Conservation (phyloP, 208 protist genomes). For the Crithidia fasciculata region DNA sequence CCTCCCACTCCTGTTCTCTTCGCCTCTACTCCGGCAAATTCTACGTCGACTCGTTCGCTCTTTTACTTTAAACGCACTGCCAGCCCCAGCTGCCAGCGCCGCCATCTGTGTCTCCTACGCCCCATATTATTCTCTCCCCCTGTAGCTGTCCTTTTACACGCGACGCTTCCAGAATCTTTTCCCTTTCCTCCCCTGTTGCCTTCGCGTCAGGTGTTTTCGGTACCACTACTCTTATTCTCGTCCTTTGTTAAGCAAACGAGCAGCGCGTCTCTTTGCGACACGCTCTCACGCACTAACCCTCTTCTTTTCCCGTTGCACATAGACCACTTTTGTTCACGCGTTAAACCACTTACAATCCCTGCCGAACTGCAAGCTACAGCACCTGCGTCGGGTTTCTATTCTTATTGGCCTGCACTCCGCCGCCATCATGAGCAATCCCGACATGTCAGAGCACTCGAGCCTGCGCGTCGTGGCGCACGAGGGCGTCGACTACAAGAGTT, state of each 20-base stretch:
- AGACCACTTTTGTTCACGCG: too few relatives aligned
- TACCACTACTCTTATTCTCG: too few relatives aligned
- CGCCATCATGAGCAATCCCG: slow-evolving; percentile 2
- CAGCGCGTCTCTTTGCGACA: background rate
- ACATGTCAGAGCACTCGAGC: slow-evolving; percentile 4
- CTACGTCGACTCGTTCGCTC: too few relatives aligned
- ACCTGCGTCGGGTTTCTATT: background rate
- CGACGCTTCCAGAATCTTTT: background rate
- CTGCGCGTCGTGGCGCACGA: slow-evolving; percentile 27
- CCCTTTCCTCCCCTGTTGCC: background rate
- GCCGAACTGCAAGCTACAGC: background rate
- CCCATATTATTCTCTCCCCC: too few relatives aligned
- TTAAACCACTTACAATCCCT: too few relatives aligned
- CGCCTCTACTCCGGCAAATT: too few relatives aligned
- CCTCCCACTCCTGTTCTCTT: too few relatives aligned
- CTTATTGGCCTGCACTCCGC: slow-evolving; percentile 13
- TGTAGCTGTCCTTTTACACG: too few relatives aligned
- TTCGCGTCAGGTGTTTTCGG: background rate
- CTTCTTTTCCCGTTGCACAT: background rate
- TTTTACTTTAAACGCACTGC: too few relatives aligned
- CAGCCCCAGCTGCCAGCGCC: too few relatives aligned
- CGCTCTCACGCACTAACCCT: background rate
- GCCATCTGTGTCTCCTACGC: too few relatives aligned
- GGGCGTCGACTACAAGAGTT: slow-evolving; percentile 72
- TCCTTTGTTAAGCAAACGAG: background rate